Conservation (phyloP, 1,284 basidiomycete genomes). For the Microbotryum intermedium region DNA sequence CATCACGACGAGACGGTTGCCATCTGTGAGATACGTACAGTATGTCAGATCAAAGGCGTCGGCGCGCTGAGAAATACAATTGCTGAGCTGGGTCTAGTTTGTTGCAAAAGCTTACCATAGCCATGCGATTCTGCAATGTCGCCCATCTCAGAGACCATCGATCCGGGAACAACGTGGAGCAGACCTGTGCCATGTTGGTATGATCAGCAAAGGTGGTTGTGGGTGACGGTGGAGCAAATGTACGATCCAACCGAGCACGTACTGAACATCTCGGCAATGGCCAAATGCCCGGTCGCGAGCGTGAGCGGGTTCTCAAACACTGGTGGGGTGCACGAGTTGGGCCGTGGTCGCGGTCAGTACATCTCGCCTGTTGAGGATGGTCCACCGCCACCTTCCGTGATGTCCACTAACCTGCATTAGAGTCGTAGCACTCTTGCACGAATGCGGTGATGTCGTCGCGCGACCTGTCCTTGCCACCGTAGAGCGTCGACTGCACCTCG, state of each 20-base stretch:
- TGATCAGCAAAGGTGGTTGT: too few relatives aligned
- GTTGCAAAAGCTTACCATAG: conserved; percentile 9
- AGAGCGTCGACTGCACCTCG: conserved; percentile 21
- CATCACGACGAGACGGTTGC: conserved; percentile 16
- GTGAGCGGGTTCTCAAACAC: conserved; percentile 30
- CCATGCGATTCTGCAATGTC: conserved; percentile 15
- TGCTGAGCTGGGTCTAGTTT: background rate
- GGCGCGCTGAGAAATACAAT: background rate
- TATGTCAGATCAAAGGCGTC: background rate
- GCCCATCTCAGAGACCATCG: conserved; percentile 25
- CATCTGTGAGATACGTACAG: conserved; percentile 4
- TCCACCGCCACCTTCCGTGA: background rate
- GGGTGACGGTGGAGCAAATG: too few relatives aligned
- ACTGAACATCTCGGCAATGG: conserved; percentile 23
- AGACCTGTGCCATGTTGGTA: background rate
- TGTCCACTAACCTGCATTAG: conserved; percentile 6
- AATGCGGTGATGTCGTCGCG: conserved; percentile 8
- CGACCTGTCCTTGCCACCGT: conserved; percentile 17
- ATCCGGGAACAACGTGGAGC: conserved; percentile 22
- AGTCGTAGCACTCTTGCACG: conserved; percentile 17
- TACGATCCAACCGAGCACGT: too few relatives aligned
- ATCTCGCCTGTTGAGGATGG: background rate
- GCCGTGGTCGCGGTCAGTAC: background rate
- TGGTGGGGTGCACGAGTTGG: background rate
- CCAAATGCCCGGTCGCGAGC: conserved; percentile 13